phyloP scores from a whole-genome alignment of 2,329 filamentous ascomycete genomes.

The Pseudocercospora crystallina region DNA sequence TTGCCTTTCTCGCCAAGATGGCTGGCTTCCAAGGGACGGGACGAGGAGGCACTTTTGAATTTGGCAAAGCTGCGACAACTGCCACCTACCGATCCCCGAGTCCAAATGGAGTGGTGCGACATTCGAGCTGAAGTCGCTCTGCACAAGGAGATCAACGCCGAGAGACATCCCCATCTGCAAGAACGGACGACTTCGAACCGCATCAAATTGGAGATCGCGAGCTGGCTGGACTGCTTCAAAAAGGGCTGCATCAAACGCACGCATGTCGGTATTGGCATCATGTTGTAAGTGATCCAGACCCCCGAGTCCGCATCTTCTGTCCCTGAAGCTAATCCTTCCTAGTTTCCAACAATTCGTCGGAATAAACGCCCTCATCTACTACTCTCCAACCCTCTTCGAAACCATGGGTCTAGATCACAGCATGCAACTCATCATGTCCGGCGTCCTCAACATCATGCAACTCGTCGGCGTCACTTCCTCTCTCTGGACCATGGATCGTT shows the following conservation, averaged over 20 bases:
- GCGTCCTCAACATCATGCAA: constrained; percentile 45
- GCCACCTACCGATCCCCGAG: constrained; percentile 48
- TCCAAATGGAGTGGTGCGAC: constrained; percentile 54
- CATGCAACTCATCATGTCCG: constrained; percentile 43
- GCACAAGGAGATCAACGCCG: constrained; percentile 45
- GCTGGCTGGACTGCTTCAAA: constrained; percentile 51
- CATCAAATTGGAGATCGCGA: constrained; percentile 46
- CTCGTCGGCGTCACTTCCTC: constrained; percentile 42
- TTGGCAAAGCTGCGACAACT: constrained; percentile 38
- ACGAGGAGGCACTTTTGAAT: constrained; percentile 32
- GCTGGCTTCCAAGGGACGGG: constrained; percentile 33
- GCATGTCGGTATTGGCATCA: constrained; percentile 52
- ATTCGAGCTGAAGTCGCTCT: constrained; percentile 57
- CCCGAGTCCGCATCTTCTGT: constrained; percentile 47
- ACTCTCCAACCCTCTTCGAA: constrained; percentile 47
- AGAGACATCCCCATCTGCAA: constrained; percentile 38
- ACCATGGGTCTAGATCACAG: constrained; percentile 39
- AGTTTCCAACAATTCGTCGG: constrained; percentile 39
- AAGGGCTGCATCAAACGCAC: constrained; percentile 49
- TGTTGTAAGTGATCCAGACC: constrained; percentile 55
- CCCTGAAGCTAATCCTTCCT: neutral
- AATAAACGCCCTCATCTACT: constrained; percentile 51
- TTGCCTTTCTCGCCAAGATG: constrained; percentile 38
- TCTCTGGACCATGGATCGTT: constrained; percentile 46
- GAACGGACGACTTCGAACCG: constrained; percentile 26